A percentile compares a stretch with the other conserved stretches of the same genome.
Conservation (phyloP, 768 basidiomycete genomes). For the Suillus bovinus region DNA sequence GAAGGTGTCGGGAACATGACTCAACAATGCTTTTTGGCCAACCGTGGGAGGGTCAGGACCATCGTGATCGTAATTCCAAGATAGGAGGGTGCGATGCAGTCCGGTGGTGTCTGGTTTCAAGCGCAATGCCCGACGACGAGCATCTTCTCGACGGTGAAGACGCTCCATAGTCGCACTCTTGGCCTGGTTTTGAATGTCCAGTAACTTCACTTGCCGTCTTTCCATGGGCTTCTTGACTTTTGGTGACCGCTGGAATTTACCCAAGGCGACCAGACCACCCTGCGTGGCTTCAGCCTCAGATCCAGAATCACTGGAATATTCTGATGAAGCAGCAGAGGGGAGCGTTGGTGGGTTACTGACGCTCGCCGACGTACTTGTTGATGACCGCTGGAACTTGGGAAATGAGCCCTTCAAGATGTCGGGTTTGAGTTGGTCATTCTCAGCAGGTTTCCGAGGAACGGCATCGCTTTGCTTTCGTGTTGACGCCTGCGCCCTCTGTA, state of each 20-base stretch:
- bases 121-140: conserved; percentile 60
- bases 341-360: conserved; percentile 31
- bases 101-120: conserved; percentile 81
- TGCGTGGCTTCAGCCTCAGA: conserved; percentile 49
- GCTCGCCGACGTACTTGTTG: conserved; percentile 30
- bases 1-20: conserved; percentile 67
- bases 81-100: conserved; percentile 75
- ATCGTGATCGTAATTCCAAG: conserved; percentile 81
- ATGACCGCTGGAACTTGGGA: conserved; percentile 44
- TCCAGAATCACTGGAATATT: conserved; percentile 47
- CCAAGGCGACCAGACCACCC: conserved; percentile 52
- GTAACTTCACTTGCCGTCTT: conserved; percentile 62
- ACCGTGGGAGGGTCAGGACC: conserved; percentile 64
- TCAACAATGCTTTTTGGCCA: conserved; percentile 30
- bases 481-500: conserved; percentile 23
- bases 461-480: not conserved
- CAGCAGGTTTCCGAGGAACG: conserved; percentile 12
- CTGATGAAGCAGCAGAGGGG: conserved; percentile 17
- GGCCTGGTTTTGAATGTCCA: conserved; percentile 50
- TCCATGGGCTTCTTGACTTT: conserved; percentile 55
- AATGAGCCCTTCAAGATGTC: conserved; percentile 36
- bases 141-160: conserved; percentile 57
- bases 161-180: conserved; percentile 50
- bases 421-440: conserved; percentile 34
- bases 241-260: conserved; percentile 61